phyloP scores from a whole-genome alignment of 768 basidiomycete species.

The Lentinus tigrinus region DNA sequence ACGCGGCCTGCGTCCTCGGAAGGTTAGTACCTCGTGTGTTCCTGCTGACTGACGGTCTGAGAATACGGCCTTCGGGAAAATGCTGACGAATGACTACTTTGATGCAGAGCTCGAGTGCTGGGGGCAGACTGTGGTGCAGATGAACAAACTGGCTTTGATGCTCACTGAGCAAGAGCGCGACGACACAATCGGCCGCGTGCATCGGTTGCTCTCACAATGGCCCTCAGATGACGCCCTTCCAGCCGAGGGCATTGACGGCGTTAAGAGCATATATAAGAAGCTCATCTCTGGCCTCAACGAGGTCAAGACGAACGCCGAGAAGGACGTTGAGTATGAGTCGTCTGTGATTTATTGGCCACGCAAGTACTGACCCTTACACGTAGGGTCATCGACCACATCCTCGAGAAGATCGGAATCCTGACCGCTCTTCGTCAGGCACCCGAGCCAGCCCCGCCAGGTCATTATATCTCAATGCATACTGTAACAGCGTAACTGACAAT shows the following conservation, averaged over 20 bases:
- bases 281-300: conserved; percentile 61
- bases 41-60: conserved; percentile 3
- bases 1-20: conserved; percentile 72
- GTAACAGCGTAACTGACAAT: neutral
- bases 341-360: neutral
- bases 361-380: neutral
- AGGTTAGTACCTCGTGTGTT: conserved; percentile 47
- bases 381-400: conserved; percentile 70
- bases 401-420: conserved; percentile 67
- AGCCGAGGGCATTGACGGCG: conserved; percentile 62
- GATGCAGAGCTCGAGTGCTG: conserved; percentile 71
- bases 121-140: conserved; percentile 63
- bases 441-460: conserved; percentile 59
- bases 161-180: conserved; percentile 47
- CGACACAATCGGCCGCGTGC: conserved; percentile 71
- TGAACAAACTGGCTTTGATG: conserved; percentile 53
- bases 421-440: conserved; percentile 74
- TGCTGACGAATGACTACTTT: neutral
- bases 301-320: conserved; percentile 54
- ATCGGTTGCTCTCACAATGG: conserved; percentile 70
- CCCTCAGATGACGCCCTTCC: conserved; percentile 68
- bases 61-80: conserved; percentile 12
- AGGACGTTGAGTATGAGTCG: conserved; percentile 59
- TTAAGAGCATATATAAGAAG: conserved; percentile 64
- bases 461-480: conserved; percentile 5